These are phyloP conservation scores for Xylaria scruposa DNA, from an alignment of 495 filamentous ascomycete genomes.

Conservation along the genomic window DNA sequence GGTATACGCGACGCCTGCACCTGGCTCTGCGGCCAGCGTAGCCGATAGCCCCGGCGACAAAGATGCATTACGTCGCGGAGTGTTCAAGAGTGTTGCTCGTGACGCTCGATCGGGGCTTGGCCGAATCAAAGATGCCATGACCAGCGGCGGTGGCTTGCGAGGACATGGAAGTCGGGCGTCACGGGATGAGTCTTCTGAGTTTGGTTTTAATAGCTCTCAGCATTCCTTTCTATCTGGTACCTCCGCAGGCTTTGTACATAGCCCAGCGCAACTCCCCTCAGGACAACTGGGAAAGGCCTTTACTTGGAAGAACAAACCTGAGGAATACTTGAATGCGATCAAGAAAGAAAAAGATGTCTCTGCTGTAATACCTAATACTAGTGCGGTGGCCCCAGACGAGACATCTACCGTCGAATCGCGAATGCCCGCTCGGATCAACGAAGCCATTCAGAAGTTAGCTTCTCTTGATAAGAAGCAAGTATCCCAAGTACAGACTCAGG, in stretches of 20 bases:
- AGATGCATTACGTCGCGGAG: conserved; percentile 70
- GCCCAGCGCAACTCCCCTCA: conserved; percentile 30
- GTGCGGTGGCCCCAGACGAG: conserved; percentile 26
- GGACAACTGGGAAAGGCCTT: conserved; percentile 52
- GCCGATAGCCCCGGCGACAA: conserved; percentile 61
- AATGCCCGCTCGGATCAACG: conserved; percentile 20
- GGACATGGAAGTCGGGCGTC: conserved; percentile 57
- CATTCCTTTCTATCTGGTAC: conserved; percentile 48
- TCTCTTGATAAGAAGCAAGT: conserved; percentile 33
- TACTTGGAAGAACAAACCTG: conserved; percentile 62
- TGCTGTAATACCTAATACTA: conserved; percentile 31
- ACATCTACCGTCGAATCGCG: conserved; percentile 27
- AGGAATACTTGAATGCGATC: conserved; percentile 56
- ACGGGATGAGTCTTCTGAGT: conserved; percentile 50
- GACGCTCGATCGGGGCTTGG: conserved; percentile 85
- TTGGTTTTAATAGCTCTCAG: conserved; percentile 44
- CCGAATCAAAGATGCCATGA: conserved; percentile 82
- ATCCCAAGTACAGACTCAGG: conserved; percentile 31
- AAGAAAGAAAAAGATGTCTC: conserved; percentile 42
- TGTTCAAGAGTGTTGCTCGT: conserved; percentile 81
- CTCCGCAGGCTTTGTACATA: conserved; percentile 31
- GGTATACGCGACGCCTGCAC: conserved; percentile 43
- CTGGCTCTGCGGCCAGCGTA: conserved; percentile 49
- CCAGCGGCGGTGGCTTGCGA: conserved; percentile 56
- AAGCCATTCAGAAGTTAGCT: conserved; percentile 26